Evolutionary conservation across 371 early-diverging fungal genomes (phyloP).

Genomic region (Capniomyces stellatus): DNA sequence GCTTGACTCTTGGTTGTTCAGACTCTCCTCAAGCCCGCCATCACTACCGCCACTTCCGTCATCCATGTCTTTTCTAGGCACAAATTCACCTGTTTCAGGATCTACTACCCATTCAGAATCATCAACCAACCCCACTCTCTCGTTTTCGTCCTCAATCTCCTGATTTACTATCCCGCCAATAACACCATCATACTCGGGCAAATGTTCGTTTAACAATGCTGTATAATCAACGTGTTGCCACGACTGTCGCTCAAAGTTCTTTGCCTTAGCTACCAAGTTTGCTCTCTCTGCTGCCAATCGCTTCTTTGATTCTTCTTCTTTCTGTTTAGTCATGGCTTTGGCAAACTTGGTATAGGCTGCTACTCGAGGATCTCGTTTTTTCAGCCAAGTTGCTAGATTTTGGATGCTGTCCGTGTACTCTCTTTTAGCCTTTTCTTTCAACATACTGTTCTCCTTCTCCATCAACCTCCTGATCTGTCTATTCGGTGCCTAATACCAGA

Average conservation of each 20-base stretch:
- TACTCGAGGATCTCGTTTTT: slow-evolving; percentile 41
- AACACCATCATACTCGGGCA: slow-evolving; percentile 5
- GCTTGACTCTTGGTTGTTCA: slow-evolving; percentile 7
- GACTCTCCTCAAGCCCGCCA: slow-evolving; percentile 4
- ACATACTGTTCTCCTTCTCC: slow-evolving; percentile 82
- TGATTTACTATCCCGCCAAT: too few relatives aligned
- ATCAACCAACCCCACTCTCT: too few relatives aligned
- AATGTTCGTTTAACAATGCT: slow-evolving; percentile 9
- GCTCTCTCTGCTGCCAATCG: slow-evolving; percentile 9
- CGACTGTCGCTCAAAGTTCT: slow-evolving; percentile 22
- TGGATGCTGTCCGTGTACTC: slow-evolving; percentile 74
- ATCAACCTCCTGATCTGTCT: slow-evolving; percentile 59
- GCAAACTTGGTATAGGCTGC: slow-evolving; percentile 13
- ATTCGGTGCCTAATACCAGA: slow-evolving; percentile 47
- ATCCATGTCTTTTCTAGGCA: slow-evolving; percentile 3
- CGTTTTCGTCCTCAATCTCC: too few relatives aligned
- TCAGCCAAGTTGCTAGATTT: slow-evolving; percentile 27
- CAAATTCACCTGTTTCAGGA: too few relatives aligned
- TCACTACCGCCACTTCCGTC: slow-evolving; percentile 5
- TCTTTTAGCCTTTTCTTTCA: slow-evolving; percentile 57
- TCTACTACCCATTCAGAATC: too few relatives aligned
- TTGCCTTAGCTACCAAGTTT: too few relatives aligned
- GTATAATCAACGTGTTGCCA: slow-evolving; percentile 31
- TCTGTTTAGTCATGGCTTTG: slow-evolving; percentile 11
- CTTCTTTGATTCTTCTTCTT: slow-evolving; percentile 15